These are phyloP conservation scores for Skeletonema costatum DNA, from an alignment of 108 stramenopile genomes.

Conservation along the genomic window DNA sequence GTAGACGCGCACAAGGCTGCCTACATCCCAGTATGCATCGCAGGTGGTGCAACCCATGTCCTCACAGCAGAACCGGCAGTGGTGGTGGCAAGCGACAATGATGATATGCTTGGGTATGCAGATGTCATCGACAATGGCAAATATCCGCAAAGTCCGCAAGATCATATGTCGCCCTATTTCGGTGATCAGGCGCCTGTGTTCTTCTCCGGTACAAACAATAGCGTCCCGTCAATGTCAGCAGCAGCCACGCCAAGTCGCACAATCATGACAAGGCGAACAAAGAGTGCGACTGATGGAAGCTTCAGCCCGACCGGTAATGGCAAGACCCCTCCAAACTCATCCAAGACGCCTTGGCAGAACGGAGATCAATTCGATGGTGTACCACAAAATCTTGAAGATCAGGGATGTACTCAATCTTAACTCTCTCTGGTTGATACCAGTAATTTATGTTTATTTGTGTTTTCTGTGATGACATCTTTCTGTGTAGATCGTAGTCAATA, in stretches of 20 bases:
- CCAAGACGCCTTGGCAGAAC: background rate
- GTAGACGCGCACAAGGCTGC: constrained; percentile 91
- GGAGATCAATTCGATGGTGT: background rate
- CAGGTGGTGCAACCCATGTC: constrained; percentile 59
- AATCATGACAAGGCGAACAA: background rate
- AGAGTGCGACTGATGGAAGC: background rate
- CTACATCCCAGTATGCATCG: constrained; percentile 89
- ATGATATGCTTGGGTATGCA: constrained; percentile 48
- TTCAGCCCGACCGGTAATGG: background rate
- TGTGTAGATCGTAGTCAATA: background rate
- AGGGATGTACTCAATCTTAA: background rate
- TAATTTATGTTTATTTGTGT: background rate
- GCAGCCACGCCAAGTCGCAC: background rate
- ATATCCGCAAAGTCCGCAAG: background rate
- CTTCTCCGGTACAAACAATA: background rate
- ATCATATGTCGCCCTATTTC: background rate
- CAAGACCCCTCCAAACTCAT: background rate
- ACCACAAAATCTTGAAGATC: background rate
- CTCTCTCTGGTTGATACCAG: background rate
- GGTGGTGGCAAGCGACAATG: constrained; percentile 61
- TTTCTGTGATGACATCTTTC: background rate
- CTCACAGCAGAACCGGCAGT: constrained; percentile 84
- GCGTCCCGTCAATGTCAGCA: background rate
- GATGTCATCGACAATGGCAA: constrained; percentile 1
- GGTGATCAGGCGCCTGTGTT: background rate